Conservation (phyloP, 306 rosid genomes). For the Corylus heterophylla region DNA sequence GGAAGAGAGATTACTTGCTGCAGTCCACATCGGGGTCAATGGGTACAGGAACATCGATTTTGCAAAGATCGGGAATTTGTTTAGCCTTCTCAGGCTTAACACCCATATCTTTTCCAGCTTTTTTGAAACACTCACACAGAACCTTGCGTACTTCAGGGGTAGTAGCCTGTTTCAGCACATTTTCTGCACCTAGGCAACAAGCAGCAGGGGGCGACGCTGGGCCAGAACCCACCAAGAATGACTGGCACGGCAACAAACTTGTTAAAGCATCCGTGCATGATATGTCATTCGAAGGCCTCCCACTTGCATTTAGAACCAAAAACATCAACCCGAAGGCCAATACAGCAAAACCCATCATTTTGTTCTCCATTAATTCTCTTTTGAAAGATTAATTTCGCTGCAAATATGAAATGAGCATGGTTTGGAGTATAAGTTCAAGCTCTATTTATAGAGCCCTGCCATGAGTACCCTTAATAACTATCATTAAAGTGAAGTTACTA, state of each 20-base stretch:
- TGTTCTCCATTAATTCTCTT: constrained; percentile 13
- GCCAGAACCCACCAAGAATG: constrained; percentile 3
- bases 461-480: not conserved
- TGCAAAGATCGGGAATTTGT: constrained; percentile 16
- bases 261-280: constrained; percentile 20
- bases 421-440: not conserved
- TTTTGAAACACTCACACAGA: no score
- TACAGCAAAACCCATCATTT: not conserved
- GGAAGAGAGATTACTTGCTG: constrained; percentile 9
- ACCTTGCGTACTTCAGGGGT: no score
- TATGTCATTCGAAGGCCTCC: not conserved
- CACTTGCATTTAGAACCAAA: no score
- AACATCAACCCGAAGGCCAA: not conserved
- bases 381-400: not conserved
- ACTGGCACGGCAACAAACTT: not conserved
- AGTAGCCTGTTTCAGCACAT: no score
- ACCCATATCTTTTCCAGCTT: no score
- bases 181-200: constrained; percentile 16
- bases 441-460: not conserved
- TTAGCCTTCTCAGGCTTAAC: constrained; percentile 7
- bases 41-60: constrained; percentile 20
- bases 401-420: not conserved
- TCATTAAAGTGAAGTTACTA: no score
- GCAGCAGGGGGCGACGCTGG: not conserved
- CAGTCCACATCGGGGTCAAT: constrained; percentile 32